These are phyloP conservation scores for Penicillium cinerascens DNA, from an alignment of 495 filamentous ascomycete genomes.

Conservation along the genomic window DNA sequence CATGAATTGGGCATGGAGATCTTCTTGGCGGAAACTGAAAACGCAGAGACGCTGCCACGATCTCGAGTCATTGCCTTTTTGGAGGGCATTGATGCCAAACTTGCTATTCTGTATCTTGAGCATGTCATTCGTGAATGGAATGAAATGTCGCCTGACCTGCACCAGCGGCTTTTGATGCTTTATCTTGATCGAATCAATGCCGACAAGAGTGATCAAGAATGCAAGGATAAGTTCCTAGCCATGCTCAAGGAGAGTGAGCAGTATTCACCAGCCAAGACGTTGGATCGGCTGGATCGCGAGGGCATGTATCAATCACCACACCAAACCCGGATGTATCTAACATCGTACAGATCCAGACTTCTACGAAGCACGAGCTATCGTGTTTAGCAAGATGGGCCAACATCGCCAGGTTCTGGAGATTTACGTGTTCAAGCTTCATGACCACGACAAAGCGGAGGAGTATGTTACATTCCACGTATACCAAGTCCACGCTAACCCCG, in stretches of 20 bases:
- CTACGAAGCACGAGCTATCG: slow-evolving; percentile 86
- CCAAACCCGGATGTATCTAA: neutral
- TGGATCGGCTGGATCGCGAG: slow-evolving; percentile 72
- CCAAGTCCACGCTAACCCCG: slow-evolving; percentile 11
- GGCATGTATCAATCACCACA: slow-evolving; percentile 46
- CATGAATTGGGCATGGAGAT: slow-evolving; percentile 87
- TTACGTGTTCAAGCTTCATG: slow-evolving; percentile 89
- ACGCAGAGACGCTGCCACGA: slow-evolving; percentile 84
- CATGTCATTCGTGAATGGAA: slow-evolving; percentile 86
- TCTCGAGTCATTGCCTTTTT: slow-evolving; percentile 72
- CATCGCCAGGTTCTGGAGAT: slow-evolving; percentile 93
- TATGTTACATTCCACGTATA: slow-evolving; percentile 25
- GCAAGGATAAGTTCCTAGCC: slow-evolving; percentile 61
- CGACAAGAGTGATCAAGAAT: slow-evolving; percentile 50
- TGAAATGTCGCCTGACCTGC: slow-evolving; percentile 79
- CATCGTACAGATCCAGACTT: slow-evolving; percentile 65
- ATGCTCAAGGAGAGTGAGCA: slow-evolving; percentile 75
- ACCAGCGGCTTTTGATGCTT: slow-evolving; percentile 74
- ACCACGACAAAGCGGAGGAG: slow-evolving; percentile 91
- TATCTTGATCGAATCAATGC: slow-evolving; percentile 59
- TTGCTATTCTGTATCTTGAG: slow-evolving; percentile 84
- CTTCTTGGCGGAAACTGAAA: slow-evolving; percentile 90
- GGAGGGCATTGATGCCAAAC: slow-evolving; percentile 57
- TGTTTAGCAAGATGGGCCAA: slow-evolving; percentile 92
- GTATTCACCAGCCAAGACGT: slow-evolving; percentile 73